Conservation (phyloP, 2,329 filamentous ascomycete species). For the Monosporascus sp. region DNA sequence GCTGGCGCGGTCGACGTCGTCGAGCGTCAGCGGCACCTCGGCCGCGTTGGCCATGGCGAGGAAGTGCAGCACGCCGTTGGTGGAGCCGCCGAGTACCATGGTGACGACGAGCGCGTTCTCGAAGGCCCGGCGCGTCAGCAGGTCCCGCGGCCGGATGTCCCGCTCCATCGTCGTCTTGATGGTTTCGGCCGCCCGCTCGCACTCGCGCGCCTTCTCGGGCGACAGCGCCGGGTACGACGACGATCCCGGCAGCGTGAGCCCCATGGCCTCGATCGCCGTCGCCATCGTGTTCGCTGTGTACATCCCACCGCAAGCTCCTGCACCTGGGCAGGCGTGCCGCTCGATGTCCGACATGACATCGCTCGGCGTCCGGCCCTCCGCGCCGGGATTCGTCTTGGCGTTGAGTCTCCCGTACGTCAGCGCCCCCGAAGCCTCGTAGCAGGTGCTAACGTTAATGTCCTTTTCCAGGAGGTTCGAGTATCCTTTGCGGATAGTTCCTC, state of each 20-base stretch:
- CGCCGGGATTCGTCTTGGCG: slow-evolving; percentile 56
- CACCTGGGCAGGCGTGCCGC: slow-evolving; percentile 68
- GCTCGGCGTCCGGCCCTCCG: slow-evolving; percentile 61
- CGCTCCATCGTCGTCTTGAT: slow-evolving; percentile 76
- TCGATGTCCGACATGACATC: slow-evolving; percentile 84
- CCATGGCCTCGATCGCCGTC: slow-evolving; percentile 84
- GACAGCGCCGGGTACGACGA: slow-evolving; percentile 77
- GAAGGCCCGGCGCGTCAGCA: slow-evolving; percentile 74
- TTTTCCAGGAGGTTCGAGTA: slow-evolving; percentile 71
- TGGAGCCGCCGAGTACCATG: slow-evolving; percentile 87
- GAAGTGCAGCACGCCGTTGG: slow-evolving; percentile 84
- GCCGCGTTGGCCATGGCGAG: slow-evolving; percentile 87
- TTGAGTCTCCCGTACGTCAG: slow-evolving; percentile 73
- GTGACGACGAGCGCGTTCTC: slow-evolving; percentile 87
- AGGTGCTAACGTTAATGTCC: slow-evolving; percentile 81
- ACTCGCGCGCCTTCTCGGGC: slow-evolving; percentile 82
- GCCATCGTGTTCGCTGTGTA: slow-evolving; percentile 95
- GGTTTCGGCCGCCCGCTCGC: slow-evolving; percentile 71
- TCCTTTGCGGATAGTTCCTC: slow-evolving; percentile 85
- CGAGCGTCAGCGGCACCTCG: slow-evolving; percentile 68
- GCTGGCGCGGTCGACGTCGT: slow-evolving; percentile 77
- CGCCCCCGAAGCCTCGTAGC: slow-evolving; percentile 82
- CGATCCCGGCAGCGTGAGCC: slow-evolving; percentile 74
- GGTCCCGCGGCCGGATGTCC: slow-evolving; percentile 74
- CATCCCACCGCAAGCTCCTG: slow-evolving; percentile 74